Conservation (phyloP, 148 eudicot species). For the Vaccinium macrocarpon region DNA sequence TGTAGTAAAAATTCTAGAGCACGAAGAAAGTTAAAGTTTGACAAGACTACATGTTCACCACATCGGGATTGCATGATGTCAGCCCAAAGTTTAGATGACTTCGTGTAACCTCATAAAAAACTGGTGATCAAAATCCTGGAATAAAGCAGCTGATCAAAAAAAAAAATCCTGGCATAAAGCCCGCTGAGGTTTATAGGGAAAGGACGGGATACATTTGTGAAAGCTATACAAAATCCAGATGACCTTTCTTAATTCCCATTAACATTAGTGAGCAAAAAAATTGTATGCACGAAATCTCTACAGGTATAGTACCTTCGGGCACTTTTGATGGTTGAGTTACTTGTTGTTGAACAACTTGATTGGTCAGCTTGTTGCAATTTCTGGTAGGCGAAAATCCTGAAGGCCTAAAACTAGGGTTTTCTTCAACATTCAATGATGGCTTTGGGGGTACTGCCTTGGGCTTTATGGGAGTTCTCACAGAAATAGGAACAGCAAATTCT, state of each 20-base stretch:
- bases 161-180: not conserved
- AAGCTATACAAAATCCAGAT: not conserved
- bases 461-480: not conserved
- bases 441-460: not conserved
- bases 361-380: not conserved
- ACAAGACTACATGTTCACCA: not conserved
- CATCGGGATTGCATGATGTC: not conserved
- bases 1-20: not conserved
- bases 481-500: not conserved
- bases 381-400: not conserved
- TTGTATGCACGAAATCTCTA: not conserved
- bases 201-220: not conserved
- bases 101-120: not conserved
- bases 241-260: not conserved
- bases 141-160: no score
- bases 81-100: not conserved
- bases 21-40: not conserved
- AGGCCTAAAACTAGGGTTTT: not conserved
- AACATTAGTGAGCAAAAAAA: not conserved
- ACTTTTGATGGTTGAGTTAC: not conserved
- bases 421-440: not conserved
- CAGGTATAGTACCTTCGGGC: constrained; percentile 7
- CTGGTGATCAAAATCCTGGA: constrained; percentile 3
- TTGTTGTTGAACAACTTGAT: constrained; percentile 5
- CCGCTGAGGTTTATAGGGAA: not conserved